Evolutionary conservation across 352 stramenopile genomes (phyloP), one percentile per base, ranked within the genome.

Genomic region (Globisporangium megalacanthum): DNA sequence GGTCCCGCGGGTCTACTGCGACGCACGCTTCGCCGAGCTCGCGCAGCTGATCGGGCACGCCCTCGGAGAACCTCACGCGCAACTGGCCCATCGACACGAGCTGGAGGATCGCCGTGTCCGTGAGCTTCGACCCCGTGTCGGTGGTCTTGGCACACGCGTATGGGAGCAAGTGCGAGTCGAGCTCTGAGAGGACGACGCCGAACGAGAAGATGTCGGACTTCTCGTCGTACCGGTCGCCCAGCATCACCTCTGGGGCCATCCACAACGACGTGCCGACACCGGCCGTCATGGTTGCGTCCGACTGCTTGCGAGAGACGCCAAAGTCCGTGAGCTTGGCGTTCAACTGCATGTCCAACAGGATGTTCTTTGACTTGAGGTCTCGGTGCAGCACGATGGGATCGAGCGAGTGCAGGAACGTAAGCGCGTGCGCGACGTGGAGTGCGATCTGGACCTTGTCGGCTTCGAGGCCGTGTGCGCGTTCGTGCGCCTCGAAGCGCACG

Each of bases 261-360:
- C 74, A 83, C n/a, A 81, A 60, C 6, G 69, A 81, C 6, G 69
- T 81, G 17, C 72, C 74, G 17, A 84, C 72, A 48, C 65, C 63
- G 11, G 70, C 72, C 4, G 74, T 84, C 71, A 84, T 79, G 2
- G 70, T 56, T 6, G 61, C 56, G 35, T 81, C 69, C 19, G 62
- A 62, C n/a, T 59, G 57, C 33, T 81, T 67, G 8, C 74, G 60
- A 0, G 72, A 80, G 11, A 80, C 64, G 2, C 74, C 74, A 60
- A 87, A 87, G 61, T 85, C 77, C 20, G 74, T 81, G 35, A 87
- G 64, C 49, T 85, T 85, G 2, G 74, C 74, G 48, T 83, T 63
- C 41, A 79, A 36, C 9, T 79, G 53, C 9, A 62, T 73, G 25
- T 47, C 72, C 0, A 77, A 42, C 48, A 77, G 14, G 31, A 73